Percentiles rank a stretch among this genome's conserved stretches.
Conservation (phyloP, 1,284 basidiomycete genomes). For the Puccinia polysora region DNA sequence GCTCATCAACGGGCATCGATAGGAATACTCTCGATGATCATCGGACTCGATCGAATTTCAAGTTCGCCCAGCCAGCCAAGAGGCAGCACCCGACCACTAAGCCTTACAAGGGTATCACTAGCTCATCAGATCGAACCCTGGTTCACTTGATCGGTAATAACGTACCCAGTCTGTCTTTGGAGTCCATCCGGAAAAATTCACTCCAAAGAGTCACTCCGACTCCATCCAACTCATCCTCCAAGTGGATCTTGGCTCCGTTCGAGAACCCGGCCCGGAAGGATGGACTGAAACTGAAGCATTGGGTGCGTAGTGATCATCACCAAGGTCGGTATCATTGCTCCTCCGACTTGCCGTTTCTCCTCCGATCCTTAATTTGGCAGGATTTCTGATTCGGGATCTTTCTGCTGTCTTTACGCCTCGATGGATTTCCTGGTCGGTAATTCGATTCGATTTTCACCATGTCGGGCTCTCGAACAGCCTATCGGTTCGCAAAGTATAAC, state of each 20-base stretch:
- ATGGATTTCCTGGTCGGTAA: no score
- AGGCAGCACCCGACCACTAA: no score
- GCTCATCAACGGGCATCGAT: no score
- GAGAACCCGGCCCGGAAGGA: constrained; percentile 29
- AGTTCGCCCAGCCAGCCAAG: no score
- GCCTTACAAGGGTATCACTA: no score
- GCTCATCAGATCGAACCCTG: background rate
- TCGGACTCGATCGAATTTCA: no score
- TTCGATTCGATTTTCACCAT: no score
- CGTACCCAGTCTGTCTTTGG: constrained; percentile 9
- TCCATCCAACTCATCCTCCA: background rate
- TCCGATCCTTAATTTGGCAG: background rate
- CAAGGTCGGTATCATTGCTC: background rate
- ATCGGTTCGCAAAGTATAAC: constrained; percentile 71
- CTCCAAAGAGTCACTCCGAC: background rate
- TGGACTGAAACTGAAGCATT: constrained; percentile 33
- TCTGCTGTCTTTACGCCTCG: no score
- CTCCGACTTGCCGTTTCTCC: background rate
- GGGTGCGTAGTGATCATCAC: constrained; percentile 19
- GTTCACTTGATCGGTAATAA: constrained; percentile 22
- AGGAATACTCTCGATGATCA: no score
- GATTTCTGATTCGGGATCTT: background rate
- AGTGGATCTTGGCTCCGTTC: constrained; percentile 13
- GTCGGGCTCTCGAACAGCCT: no score
- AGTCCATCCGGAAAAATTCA: constrained; percentile 11